phyloP scores from a whole-genome alignment of 805 yeast species.

The Metschnikowia lochheadii region DNA sequence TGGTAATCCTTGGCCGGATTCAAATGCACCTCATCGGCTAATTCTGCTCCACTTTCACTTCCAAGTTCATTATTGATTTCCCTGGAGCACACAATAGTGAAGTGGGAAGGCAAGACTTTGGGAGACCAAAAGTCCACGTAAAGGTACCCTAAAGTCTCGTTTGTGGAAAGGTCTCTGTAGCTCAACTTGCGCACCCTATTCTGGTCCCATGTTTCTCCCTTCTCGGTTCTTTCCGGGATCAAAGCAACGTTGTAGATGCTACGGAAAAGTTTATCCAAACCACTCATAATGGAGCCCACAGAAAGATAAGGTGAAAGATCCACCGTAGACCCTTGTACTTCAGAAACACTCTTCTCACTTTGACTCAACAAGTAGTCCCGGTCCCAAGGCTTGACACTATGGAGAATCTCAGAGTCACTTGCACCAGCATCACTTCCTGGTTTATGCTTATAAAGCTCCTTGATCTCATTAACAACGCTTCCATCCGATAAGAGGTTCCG shows the following conservation, averaged over 20 bases:
- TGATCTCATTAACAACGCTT: conserved; percentile 58
- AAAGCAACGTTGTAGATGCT: conserved; percentile 74
- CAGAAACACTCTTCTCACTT: conserved; percentile 15
- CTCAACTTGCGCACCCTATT: conserved; percentile 77
- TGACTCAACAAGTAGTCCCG: conserved; percentile 55
- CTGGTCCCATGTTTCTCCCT: conserved; percentile 82
- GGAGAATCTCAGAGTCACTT: conserved; percentile 39
- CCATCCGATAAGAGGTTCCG: conserved; percentile 35
- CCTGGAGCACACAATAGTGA: conserved; percentile 92
- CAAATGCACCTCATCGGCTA: conserved; percentile 28
- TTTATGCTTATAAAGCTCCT: conserved; percentile 38
- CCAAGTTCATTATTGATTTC: conserved; percentile 48
- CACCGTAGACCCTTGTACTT: conserved; percentile 27
- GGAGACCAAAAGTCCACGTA: conserved; percentile 87
- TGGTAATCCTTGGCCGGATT: conserved; percentile 56
- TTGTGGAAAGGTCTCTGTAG: conserved; percentile 56
- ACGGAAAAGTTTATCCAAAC: conserved; percentile 67
- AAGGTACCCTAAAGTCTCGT: conserved; percentile 65
- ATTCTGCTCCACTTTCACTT: conserved; percentile 23
- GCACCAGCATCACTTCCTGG: conserved; percentile 9
- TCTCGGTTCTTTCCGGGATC: conserved; percentile 55
- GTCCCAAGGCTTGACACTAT: conserved; percentile 81
- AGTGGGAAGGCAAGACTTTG: conserved; percentile 85
- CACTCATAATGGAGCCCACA: conserved; percentile 80
- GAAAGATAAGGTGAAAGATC: conserved; percentile 72